Base-by-base conservation (phyloP, 495 filamentous ascomycete species). In the Friedmanniomyces simplex region DNA sequence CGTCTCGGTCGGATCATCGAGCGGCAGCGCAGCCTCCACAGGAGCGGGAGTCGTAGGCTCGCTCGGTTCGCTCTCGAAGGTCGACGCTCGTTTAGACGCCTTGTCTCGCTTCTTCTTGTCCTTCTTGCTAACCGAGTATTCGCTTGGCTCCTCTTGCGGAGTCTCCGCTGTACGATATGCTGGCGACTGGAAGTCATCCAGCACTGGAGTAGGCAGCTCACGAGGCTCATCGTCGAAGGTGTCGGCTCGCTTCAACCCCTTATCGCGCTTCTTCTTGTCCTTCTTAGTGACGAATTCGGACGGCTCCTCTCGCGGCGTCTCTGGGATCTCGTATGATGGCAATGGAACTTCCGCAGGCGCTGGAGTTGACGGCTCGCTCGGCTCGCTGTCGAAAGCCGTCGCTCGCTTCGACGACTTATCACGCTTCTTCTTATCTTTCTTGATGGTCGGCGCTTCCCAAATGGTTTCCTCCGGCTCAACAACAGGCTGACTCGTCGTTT, bases 401-500 rank as follows among this genome's bases (percentile, higher is more conserved):
- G 28, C 36, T 0, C 22, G 21, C 47, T 55, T 39, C 7, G 53
- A 36, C 6, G 37, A 52, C 53, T 64, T 64, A 22, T 64, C 62
- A 8, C 52, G 62, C 50, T 60, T 64, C 53, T 60, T 60, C 55
- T 63, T 63, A 32, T 63, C 60, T 34, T 62, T 62, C 60, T 66
- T 66, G 54, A 48, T 61, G 16, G 59, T 43, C n/a, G 56, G 59
- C 4, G 56, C 34, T 24, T 63, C 56, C 52, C 57, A 63, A n/a
- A 10, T 42, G 5, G 28, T 36, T 20, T 50, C 24, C 26, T 59
- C 52, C 32, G 32, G 36, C 24, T 52, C 54, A 16, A n/a, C 45
- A 20, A 5, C 45, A n/a, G 16, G 16, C 18, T 11, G 28, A n/a
- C 5, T 25, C 1, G 36, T 1, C 28, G 34, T n/a, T 32, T 13